A percentile compares a stretch with the other conserved stretches of the same genome.
phyloP scores from a whole-genome alignment of 768 basidiomycete genomes.

The Cyathus striatus region DNA sequence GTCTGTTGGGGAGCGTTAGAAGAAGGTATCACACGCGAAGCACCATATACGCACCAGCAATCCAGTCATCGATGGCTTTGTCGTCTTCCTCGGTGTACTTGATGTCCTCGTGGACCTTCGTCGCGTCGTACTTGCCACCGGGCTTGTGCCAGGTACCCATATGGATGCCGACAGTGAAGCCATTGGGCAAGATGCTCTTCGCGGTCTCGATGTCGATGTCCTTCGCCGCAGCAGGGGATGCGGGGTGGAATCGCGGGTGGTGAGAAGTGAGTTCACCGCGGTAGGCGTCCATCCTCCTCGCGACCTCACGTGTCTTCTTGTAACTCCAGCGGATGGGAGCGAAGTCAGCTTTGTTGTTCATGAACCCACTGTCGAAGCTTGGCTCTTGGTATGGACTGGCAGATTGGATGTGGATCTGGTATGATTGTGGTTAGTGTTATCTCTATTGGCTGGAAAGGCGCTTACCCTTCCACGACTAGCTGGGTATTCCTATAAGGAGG shows the following conservation, averaged over 20 bases:
- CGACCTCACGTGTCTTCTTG: constrained; percentile 71
- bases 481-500: constrained; percentile 52
- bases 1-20: constrained; percentile 32
- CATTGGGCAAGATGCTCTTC: constrained; percentile 53
- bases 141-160: constrained; percentile 70
- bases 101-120: constrained; percentile 60
- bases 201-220: constrained; percentile 71
- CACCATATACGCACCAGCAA: constrained; percentile 30
- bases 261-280: constrained; percentile 69
- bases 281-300: constrained; percentile 70
- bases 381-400: constrained; percentile 59
- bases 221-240: constrained; percentile 49
- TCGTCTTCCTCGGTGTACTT: constrained; percentile 66
- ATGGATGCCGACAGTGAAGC: constrained; percentile 65
- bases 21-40: neutral
- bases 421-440: neutral
- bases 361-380: constrained; percentile 69
- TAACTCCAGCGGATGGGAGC: constrained; percentile 75
- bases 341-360: constrained; percentile 76
- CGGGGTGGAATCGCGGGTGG: constrained; percentile 72
- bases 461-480: constrained; percentile 66
- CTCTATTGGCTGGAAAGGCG: neutral
- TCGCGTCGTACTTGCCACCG: constrained; percentile 44
- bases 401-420: constrained; percentile 57
- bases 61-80: constrained; percentile 68